Evolutionary conservation across 495 filamentous ascomycete species (phyloP).

Genomic region (Aspergillus incahuasiensis): DNA sequence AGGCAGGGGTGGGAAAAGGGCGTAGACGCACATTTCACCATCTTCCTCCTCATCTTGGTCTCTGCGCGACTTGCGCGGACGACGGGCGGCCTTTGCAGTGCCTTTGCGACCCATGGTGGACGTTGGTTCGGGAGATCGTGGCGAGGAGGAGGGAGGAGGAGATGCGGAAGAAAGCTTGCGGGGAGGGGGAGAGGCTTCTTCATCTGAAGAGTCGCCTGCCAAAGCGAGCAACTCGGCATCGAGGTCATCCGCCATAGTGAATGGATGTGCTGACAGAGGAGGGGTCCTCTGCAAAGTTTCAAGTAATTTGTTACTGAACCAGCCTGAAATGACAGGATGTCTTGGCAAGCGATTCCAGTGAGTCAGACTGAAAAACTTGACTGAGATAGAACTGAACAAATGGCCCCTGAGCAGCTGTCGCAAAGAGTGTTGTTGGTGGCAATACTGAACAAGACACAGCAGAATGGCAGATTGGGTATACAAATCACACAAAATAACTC

Average conservation of each 20-base stretch:
- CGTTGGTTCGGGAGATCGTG: slow-evolving; percentile 30
- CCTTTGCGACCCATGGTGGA: slow-evolving; percentile 45
- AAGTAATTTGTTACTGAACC: slow-evolving; percentile 5
- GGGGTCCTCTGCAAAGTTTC: slow-evolving; percentile 11
- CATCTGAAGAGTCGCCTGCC: slow-evolving; percentile 64
- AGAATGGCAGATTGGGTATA: slow-evolving; percentile 9
- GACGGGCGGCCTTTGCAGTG: slow-evolving; percentile 39
- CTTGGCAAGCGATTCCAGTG: slow-evolving; percentile 3
- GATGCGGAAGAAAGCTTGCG: slow-evolving; percentile 28
- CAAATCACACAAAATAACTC: background rate
- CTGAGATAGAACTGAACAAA: background rate
- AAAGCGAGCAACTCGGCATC: slow-evolving; percentile 87
- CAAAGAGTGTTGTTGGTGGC: slow-evolving; percentile 15
- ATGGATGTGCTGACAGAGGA: slow-evolving; percentile 18
- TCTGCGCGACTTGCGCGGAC: slow-evolving; percentile 39
- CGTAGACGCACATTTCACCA: slow-evolving; percentile 73
- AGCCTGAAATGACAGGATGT: background rate
- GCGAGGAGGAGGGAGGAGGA: slow-evolving; percentile 34
- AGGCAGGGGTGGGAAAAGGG: background rate
- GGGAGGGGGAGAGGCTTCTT: slow-evolving; percentile 43
- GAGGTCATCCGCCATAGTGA: slow-evolving; percentile 60
- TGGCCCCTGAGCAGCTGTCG: slow-evolving; percentile 8
- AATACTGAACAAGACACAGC: background rate
- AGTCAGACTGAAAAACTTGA: background rate
- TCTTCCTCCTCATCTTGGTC: slow-evolving; percentile 59